Percentiles rank a stretch among this genome's conserved stretches.
Evolutionary conservation across 768 basidiomycete species (phyloP).

Genomic region (Strobilomyces echinocephalus): DNA sequence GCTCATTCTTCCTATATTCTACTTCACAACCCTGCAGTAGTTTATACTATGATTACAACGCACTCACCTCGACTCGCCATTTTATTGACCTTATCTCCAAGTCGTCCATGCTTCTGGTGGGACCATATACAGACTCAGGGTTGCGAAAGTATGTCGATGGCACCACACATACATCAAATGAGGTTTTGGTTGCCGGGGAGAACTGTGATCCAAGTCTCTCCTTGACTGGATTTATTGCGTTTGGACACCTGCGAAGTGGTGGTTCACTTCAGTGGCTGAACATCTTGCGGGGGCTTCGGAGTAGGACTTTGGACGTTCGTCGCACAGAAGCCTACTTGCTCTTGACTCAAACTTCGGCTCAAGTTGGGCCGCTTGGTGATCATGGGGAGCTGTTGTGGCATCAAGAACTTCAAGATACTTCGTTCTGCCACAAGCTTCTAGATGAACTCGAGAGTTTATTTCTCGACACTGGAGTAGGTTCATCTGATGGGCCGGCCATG

Average conservation of each 20-base stretch:
- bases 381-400: neutral
- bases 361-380: neutral
- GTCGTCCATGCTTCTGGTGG: neutral
- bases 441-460: neutral
- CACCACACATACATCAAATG: neutral
- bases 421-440: neutral
- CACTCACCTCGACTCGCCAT: too few species aligned
- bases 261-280: neutral
- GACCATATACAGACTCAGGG: neutral
- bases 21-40: too few species aligned
- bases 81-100: too few species aligned
- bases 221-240: neutral
- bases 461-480: neutral
- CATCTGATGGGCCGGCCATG: neutral
- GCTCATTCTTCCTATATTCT: too few species aligned
- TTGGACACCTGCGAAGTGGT: neutral
- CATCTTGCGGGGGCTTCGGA: neutral
- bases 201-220: neutral
- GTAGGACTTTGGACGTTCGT: neutral
- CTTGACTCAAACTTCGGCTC: neutral
- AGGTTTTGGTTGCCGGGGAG: neutral
- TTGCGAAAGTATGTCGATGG: neutral
- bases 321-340: neutral
- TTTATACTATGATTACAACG: too few species aligned
- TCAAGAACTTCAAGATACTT: neutral